Evolutionary conservation across 2,329 filamentous ascomycete genomes (phyloP).

Genomic region (Ophiocordyceps unilateralis): DNA sequence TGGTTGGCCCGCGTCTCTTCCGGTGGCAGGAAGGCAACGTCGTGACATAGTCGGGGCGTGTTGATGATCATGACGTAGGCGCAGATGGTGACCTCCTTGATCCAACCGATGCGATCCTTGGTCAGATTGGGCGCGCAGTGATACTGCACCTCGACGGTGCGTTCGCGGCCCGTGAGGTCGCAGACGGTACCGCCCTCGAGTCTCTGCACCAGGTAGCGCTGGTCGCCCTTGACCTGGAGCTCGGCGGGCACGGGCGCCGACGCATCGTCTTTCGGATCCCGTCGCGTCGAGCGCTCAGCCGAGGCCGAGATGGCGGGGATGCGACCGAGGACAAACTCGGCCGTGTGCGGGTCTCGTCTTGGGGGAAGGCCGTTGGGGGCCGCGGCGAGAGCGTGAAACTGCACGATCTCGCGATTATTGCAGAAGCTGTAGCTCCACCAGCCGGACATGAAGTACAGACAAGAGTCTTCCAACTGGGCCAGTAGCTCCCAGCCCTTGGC

Average conservation of each 20-base stretch:
- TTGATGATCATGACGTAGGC: slow-evolving; percentile 87
- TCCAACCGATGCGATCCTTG: slow-evolving; percentile 68
- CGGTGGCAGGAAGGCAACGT: slow-evolving; percentile 71
- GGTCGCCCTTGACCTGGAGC: slow-evolving; percentile 67
- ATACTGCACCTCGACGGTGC: slow-evolving; percentile 71
- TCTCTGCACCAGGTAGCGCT: slow-evolving; percentile 71
- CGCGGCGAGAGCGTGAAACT: slow-evolving; percentile 71
- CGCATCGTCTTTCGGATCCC: slow-evolving; percentile 6
- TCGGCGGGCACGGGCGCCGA: slow-evolving; percentile 32
- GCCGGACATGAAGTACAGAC: slow-evolving; percentile 65
- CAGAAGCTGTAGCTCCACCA: slow-evolving; percentile 98
- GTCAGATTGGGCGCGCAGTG: slow-evolving; percentile 61
- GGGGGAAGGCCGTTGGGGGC: slow-evolving; percentile 53
- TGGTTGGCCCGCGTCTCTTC: slow-evolving; percentile 59
- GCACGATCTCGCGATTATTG: slow-evolving; percentile 71
- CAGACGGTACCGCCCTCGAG: slow-evolving; percentile 67
- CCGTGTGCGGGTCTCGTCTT: slow-evolving; percentile 55
- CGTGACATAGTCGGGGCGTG: slow-evolving; percentile 73
- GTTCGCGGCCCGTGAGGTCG: slow-evolving; percentile 65
- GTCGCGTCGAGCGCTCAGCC: slow-evolving; percentile 6
- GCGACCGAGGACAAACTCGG: slow-evolving; percentile 63
- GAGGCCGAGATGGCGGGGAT: slow-evolving; percentile 16
- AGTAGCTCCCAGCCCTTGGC: slow-evolving; percentile 67
- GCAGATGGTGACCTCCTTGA: slow-evolving; percentile 84
- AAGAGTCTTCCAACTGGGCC: slow-evolving; percentile 61